Evolutionary conservation across 1,139 yeast species (phyloP), one percentile per base, ranked within the genome.

Genomic region (Lodderomyces orthopsilosis): DNA sequence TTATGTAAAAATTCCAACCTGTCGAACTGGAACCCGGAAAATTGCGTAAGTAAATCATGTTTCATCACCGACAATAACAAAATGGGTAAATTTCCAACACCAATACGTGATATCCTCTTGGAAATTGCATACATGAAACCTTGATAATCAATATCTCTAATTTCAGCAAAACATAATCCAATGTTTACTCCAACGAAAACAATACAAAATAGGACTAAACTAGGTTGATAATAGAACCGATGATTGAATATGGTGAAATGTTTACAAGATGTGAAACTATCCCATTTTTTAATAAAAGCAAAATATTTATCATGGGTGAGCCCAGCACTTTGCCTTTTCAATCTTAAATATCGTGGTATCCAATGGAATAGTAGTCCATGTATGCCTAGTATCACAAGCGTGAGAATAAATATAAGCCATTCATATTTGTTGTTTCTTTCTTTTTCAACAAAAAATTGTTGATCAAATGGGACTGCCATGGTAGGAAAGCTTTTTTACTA

Each of bases 341-440:
- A 28, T 41, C 59, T 48, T 12, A 57, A 39, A n/a, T 41, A 52
- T 28, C 55, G 38, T 49, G 77, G 77, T 5, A 70, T 54, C 74
- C 76, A 71, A 42, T 68, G 63, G 52, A 73, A 70, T 1, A 73
- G 26, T 3, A 69, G 9, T 6, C 79, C 80, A 57, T 74, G 74
- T 4, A 61, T 14, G 0, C 59, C 46, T n/a, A 74, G 54, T 1
- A 61, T 44, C 1, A 55, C 14, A 3, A 71, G 32, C 2, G 64
- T 54, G 4, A 67, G 24, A 0, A 57, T 61, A 45, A 65, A 65
- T 6, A 43, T 52, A 23, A 68, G 49, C 72, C 77, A 72, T 41
- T 66, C 68, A 47, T 51, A 73, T 44, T 54, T 59, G 41, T 49
- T 53, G 49, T 66, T 72, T 45, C 77, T 55, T 0, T 58, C 54